Evolutionary conservation across 2,329 filamentous ascomycete species (phyloP).

Genomic region (Colletotrichum magnum): DNA sequence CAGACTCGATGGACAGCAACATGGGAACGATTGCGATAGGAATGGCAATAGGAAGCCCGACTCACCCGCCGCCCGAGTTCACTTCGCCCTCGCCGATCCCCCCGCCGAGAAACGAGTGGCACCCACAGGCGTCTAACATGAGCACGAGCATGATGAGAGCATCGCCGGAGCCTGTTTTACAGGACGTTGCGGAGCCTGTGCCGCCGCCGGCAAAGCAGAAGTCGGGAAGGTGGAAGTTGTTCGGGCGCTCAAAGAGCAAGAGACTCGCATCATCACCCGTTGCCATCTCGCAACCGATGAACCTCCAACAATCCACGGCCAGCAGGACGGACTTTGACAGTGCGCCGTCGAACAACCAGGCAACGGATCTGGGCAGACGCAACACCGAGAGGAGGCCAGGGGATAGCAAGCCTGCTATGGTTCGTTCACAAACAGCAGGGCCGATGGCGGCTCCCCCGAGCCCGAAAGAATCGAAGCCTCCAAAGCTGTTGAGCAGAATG

Average conservation of each 20-base stretch:
- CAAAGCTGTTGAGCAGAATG: constrained; percentile 39
- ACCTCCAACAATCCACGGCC: constrained; percentile 26
- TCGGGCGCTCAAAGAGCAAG: constrained; percentile 60
- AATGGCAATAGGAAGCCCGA: constrained; percentile 81
- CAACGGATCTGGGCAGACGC: constrained; percentile 50
- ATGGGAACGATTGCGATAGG: constrained; percentile 71
- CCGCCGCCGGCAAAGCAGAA: constrained; percentile 58
- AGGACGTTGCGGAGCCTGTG: constrained; percentile 23
- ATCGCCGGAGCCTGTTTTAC: constrained; percentile 31
- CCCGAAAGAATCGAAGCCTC: constrained; percentile 40
- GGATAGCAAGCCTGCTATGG: constrained; percentile 60
- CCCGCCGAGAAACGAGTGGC: constrained; percentile 44
- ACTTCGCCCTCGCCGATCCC: constrained; percentile 19
- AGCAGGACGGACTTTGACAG: constrained; percentile 20
- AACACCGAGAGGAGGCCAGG: constrained; percentile 52
- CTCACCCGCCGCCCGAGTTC: constrained; percentile 54
- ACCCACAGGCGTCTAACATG: constrained; percentile 45
- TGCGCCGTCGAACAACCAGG: constrained; percentile 13
- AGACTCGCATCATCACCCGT: constrained; percentile 41
- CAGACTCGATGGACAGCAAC: constrained; percentile 57
- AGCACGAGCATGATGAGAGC: constrained; percentile 31
- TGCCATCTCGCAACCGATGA: constrained; percentile 36
- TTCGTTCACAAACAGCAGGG: constrained; percentile 60
- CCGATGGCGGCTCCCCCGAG: constrained; percentile 22
- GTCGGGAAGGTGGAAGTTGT: constrained; percentile 71